Conservation (phyloP, 768 basidiomycete genomes). For the Tulasnella calospora region DNA sequence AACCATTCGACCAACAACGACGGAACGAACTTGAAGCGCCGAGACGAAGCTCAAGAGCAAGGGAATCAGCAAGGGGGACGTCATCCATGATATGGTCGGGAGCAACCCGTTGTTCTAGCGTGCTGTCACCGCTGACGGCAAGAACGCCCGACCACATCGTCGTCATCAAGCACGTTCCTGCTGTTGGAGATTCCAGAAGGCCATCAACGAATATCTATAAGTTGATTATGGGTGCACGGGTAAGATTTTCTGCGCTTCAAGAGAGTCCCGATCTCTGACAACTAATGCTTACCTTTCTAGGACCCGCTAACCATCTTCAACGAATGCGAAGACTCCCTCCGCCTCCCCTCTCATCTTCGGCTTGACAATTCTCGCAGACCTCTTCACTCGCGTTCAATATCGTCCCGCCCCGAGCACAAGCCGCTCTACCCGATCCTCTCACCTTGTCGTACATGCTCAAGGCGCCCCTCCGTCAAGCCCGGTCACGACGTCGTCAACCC, state of each 20-base stretch:
- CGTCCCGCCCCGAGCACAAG: conserved; percentile 62
- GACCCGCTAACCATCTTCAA: conserved; percentile 97
- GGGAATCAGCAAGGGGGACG: conserved; percentile 95
- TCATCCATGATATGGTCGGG: conserved; percentile 97
- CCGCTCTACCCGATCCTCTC: conserved; percentile 87
- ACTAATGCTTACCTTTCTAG: conserved; percentile 34
- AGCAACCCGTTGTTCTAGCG: conserved; percentile 89
- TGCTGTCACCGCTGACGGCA: conserved; percentile 43
- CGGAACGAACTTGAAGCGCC: conserved; percentile 79
- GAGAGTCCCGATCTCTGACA: not conserved
- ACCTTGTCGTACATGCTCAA: conserved; percentile 95
- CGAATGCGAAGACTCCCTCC: conserved; percentile 97
- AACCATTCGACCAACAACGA: conserved; percentile 99
- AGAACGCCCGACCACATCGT: conserved; percentile 84
- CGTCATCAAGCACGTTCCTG: conserved; percentile 95
- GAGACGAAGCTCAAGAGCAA: conserved; percentile 95
- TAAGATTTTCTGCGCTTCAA: no score
- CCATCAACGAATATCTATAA: conserved; percentile 99
- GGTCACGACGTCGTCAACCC: conserved; percentile 82
- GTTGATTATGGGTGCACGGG: conserved; percentile 83
- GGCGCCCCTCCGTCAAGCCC: conserved; percentile 88
- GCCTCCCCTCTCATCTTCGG: conserved; percentile 98
- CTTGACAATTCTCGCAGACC: conserved; percentile 84
- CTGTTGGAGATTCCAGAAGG: conserved; percentile 94
- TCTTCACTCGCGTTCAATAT: conserved; percentile 90